Evolutionary conservation across 2,329 filamentous ascomycete genomes (phyloP).

Genomic region (Colletotrichum cordylinicola): DNA sequence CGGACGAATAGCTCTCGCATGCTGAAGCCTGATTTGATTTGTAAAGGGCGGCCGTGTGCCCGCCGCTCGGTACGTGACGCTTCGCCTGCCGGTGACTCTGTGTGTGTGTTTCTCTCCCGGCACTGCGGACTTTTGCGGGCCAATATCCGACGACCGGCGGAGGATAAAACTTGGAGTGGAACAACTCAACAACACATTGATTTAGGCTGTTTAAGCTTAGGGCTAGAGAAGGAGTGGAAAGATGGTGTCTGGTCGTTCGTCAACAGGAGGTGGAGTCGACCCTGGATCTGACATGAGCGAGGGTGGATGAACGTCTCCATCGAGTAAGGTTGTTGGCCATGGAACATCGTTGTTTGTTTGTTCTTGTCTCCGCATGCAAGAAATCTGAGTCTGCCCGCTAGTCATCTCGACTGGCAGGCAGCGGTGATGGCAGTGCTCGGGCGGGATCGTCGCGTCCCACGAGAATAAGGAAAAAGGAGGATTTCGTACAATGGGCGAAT

Average conservation of each 20-base stretch:
- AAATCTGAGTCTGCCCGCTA: background rate
- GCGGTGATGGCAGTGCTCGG: background rate
- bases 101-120: background rate
- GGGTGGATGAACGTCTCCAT: background rate
- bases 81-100: background rate
- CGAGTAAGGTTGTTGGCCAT: background rate
- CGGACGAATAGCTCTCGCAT: constrained; percentile 3
- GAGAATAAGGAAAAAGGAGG: background rate
- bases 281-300: background rate
- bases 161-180: background rate
- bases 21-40: constrained; percentile 3
- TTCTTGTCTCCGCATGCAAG: background rate
- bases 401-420: background rate
- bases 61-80: background rate
- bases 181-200: background rate
- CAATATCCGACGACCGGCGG: background rate
- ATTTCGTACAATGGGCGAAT: background rate
- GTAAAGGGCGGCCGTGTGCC: constrained; percentile 9
- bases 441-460: background rate
- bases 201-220: background rate
- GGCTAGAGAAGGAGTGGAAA: background rate
- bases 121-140: background rate
- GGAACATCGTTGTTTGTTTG: background rate
- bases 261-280: background rate
- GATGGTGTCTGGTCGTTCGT: background rate